Evolutionary conservation across 768 basidiomycete species (phyloP).

Genomic region (Lactarius psammicola): DNA sequence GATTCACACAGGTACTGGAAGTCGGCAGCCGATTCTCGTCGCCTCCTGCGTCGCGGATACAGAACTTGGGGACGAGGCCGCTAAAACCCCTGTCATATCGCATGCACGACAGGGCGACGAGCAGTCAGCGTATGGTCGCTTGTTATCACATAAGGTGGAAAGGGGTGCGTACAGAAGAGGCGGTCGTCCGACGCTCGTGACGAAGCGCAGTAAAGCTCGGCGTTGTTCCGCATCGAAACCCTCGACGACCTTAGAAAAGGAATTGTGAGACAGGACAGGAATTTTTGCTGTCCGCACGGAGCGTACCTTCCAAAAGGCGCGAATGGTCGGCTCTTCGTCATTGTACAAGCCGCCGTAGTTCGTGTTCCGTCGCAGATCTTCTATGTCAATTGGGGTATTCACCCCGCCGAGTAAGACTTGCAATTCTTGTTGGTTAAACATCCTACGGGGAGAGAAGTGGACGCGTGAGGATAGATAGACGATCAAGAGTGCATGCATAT

Average conservation of each 20-base stretch:
- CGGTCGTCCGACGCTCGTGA: conserved; percentile 88
- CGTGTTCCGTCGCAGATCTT: conserved; percentile 74
- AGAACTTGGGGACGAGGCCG: conserved; percentile 84
- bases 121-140: not conserved
- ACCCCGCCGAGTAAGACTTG: conserved; percentile 90
- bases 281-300: not conserved
- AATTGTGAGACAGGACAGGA: conserved; percentile 9
- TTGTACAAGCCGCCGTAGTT: conserved; percentile 81
- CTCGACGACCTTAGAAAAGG: conserved; percentile 60
- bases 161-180: conserved; percentile 65
- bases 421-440: conserved; percentile 97
- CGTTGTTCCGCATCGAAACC: conserved; percentile 80
- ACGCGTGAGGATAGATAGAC: not conserved
- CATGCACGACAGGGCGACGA: not conserved
- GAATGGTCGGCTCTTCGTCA: conserved; percentile 66
- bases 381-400: conserved; percentile 78
- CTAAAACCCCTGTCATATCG: conserved; percentile 81
- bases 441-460: conserved; percentile 58
- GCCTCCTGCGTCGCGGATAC: conserved; percentile 75
- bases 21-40: conserved; percentile 74
- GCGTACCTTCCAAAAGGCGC: conserved; percentile 76
- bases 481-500: conserved; percentile 13
- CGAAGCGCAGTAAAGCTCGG: conserved; percentile 78
- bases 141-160: not conserved
- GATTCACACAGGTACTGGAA: conserved; percentile 86